phyloP scores from a whole-genome alignment of 225 moss, liverwort and hornwort genomes.

The Lunularia cruciata region DNA sequence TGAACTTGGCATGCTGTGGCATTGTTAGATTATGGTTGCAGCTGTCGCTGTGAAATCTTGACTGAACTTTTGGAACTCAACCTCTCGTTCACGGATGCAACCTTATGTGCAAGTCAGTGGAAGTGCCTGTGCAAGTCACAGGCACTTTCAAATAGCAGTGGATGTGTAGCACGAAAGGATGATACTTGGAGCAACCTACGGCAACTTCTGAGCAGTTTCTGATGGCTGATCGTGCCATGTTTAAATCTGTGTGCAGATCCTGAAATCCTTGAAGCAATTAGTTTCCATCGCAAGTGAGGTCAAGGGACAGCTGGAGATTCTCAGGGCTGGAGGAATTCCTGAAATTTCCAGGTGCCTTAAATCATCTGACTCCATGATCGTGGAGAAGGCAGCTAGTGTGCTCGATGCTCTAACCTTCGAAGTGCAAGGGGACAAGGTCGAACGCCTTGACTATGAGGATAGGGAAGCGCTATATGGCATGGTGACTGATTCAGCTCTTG shows the following conservation, averaged over 20 bases:
- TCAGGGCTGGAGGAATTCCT: conserved; percentile 31
- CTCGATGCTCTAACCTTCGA: conserved; percentile 38
- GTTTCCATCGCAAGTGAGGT: conserved; percentile 21
- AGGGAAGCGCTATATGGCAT: conserved; percentile 26
- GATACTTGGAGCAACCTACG: too few species aligned
- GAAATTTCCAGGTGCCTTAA: conserved; percentile 23
- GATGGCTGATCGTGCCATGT: not conserved
- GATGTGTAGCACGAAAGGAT: too few species aligned
- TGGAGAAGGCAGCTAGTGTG: conserved; percentile 41
- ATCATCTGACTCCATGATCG: conserved; percentile 12
- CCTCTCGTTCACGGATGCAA: too few species aligned
- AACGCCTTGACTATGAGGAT: conserved; percentile 17
- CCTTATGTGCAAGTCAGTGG: too few species aligned
- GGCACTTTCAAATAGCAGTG: too few species aligned
- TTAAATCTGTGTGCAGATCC: conserved; percentile 18
- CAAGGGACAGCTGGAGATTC: conserved; percentile 31
- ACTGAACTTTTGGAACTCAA: too few species aligned
- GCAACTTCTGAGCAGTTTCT: too few species aligned
- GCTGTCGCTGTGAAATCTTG: too few species aligned
- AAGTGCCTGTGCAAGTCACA: too few species aligned
- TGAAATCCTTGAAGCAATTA: conserved; percentile 38
- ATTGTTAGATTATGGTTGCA: too few species aligned
- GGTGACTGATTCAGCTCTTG: conserved; percentile 33
- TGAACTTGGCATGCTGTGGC: too few species aligned
- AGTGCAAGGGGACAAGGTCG: conserved; percentile 7